Evolutionary conservation across 2,329 filamentous ascomycete genomes (phyloP).

Genomic region (Aspergillus sp.): DNA sequence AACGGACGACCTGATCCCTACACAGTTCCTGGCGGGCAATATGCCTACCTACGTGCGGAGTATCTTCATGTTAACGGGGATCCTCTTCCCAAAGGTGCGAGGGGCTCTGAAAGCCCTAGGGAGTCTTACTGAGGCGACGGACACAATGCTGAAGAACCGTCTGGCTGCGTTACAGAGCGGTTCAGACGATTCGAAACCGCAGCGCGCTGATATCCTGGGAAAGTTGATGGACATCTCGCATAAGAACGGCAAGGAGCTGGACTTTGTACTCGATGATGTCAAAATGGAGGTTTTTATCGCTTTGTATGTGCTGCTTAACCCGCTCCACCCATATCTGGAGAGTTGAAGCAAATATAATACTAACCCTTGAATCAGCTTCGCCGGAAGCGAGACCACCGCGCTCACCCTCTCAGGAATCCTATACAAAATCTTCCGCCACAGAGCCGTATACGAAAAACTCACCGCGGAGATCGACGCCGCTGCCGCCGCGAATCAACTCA

Average conservation of each 20-base stretch:
- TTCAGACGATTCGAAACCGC: constrained; percentile 11
- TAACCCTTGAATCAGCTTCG: constrained; percentile 21
- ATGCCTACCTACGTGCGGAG: constrained; percentile 30
- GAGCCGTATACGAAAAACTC: constrained; percentile 19
- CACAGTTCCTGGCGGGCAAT: constrained; percentile 28
- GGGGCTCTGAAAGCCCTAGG: constrained; percentile 28
- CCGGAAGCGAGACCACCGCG: constrained; percentile 38
- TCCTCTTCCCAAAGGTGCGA: constrained; percentile 21
- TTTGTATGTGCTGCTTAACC: constrained; percentile 24
- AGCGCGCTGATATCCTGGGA: constrained; percentile 29
- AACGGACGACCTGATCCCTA: constrained; percentile 35
- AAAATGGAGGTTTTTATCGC: constrained; percentile 28
- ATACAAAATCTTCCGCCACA: constrained; percentile 40
- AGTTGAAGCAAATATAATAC: too few relatives aligned
- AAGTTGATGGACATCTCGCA: constrained; percentile 29
- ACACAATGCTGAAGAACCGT: constrained; percentile 23
- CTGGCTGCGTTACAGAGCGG: constrained; percentile 12
- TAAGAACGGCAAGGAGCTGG: constrained; percentile 28
- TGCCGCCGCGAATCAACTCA: not conserved
- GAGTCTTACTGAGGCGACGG: constrained; percentile 25
- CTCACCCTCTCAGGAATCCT: constrained; percentile 33
- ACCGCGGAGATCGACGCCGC: constrained; percentile 10
- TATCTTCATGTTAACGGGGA: constrained; percentile 27
- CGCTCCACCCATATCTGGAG: too few relatives aligned
- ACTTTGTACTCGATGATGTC: constrained; percentile 32